Conservation (phyloP, 2,329 filamentous ascomycete species). For the Pseudonectria buxi region DNA sequence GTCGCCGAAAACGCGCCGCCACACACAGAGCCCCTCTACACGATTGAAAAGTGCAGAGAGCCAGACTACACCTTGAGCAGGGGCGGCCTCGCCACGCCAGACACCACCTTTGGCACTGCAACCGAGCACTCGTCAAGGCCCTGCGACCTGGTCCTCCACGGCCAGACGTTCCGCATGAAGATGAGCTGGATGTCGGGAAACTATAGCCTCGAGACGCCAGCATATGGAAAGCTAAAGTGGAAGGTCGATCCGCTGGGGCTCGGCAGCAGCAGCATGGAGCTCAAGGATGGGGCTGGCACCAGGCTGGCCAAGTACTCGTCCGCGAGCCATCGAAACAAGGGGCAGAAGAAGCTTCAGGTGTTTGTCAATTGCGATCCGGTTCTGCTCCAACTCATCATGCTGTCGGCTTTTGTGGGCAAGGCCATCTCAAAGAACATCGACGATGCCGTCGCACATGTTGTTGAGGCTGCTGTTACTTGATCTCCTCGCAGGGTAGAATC, state of each 20-base stretch:
- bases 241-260: conserved; percentile 15
- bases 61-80: neutral
- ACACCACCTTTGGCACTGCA: conserved; percentile 12
- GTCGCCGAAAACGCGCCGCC: no score
- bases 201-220: conserved; percentile 10
- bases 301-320: conserved; percentile 17
- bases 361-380: conserved; percentile 16
- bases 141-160: conserved; percentile 11
- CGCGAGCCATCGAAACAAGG: conserved; percentile 2
- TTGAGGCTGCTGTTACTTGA: neutral
- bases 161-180: conserved; percentile 15
- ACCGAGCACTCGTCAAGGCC: neutral
- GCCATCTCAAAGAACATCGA: conserved; percentile 2
- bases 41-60: no score
- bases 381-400: conserved; percentile 13
- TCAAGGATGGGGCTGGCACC: conserved; percentile 11
- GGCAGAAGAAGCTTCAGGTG: conserved; percentile 15
- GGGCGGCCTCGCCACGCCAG: conserved; percentile 5
- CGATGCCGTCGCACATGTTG: conserved; percentile 1
- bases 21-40: no score
- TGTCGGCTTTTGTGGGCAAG: conserved; percentile 13
- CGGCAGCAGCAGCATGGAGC: conserved; percentile 3
- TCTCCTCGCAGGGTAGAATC: neutral
- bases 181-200: conserved; percentile 9
- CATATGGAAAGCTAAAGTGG: conserved; percentile 22